phyloP scores from a whole-genome alignment of 805 yeast species.

The Yarrowia divulgata region DNA sequence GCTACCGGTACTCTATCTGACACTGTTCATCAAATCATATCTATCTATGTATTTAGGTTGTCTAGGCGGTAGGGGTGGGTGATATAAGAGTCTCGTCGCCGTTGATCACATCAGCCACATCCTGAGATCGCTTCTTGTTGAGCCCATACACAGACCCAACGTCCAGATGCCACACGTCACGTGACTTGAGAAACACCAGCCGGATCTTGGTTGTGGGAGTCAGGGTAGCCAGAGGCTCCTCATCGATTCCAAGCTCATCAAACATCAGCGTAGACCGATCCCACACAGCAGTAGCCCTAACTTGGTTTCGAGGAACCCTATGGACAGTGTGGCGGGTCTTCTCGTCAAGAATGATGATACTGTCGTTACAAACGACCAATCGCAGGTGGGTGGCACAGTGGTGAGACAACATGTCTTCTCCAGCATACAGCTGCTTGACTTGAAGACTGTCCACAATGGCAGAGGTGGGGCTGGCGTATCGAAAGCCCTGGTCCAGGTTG shows the following conservation, averaged over 20 bases:
- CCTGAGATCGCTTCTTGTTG: slow-evolving; percentile 12
- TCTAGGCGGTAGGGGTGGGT: slow-evolving; percentile 7
- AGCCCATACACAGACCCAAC: slow-evolving; percentile 10
- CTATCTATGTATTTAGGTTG: slow-evolving; percentile 9
- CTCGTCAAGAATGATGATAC: slow-evolving; percentile 23
- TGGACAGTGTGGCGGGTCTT: slow-evolving; percentile 24
- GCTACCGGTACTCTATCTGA: background rate
- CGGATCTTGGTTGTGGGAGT: slow-evolving; percentile 1
- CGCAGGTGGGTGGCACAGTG: slow-evolving; percentile 21
- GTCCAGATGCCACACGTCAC: slow-evolving; percentile 22
- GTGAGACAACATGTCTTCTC: slow-evolving; percentile 23
- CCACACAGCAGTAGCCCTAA: slow-evolving; percentile 13
- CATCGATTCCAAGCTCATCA: slow-evolving; percentile 14
- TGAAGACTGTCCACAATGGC: background rate
- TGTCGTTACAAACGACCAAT: slow-evolving; percentile 11
- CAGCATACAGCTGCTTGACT: background rate
- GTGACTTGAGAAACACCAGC: slow-evolving; percentile 19
- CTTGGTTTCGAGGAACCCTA: slow-evolving; percentile 13
- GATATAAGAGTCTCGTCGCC: slow-evolving; percentile 3
- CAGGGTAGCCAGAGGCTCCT: slow-evolving; percentile 11
- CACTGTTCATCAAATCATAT: background rate
- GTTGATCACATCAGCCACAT: slow-evolving; percentile 18
- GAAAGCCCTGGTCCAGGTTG: slow-evolving; percentile 18
- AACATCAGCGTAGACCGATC: slow-evolving; percentile 7
- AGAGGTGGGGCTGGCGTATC: slow-evolving; percentile 9